Base-by-base conservation (phyloP, 495 filamentous ascomycete species). In the Baudoinia panamericana region DNA sequence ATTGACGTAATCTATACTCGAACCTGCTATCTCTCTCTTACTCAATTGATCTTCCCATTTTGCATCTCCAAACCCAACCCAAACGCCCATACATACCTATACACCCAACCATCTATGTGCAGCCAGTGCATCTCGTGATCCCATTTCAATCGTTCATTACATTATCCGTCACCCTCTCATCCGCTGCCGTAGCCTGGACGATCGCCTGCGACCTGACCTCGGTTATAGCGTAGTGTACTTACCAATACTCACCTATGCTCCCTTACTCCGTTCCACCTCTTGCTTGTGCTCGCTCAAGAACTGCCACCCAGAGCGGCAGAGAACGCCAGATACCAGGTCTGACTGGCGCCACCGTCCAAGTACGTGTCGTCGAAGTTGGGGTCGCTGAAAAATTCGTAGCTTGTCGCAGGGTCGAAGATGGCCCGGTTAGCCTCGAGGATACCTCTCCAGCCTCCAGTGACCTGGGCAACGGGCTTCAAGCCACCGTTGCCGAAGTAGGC, bases 311-410 rank as follows among this genome's bases (percentile, higher is more conserved):
- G 43, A 65, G 71, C 75, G 32, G 84, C 88, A 44, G 77, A 67
- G 61, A 75, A 84, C 12, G 81, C 80, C 56, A 95, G 56, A 69
- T 88, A 94, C 86, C 87, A 95, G 27, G 83, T 86, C 54, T 76
- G 65, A 51, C 77, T 81, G 5, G 84, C 84, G 8, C 90, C 90
- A 0, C 84, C 84, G 57, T 94, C 92, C 41, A 95, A 60, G 74
- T 73, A 84, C 8, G 53, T 59, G n/a, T 63, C 61, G 55, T 86
- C 62, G 48, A 93, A 94, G 40, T 70, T 58, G 4, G 56, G 36
- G 37, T 71, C 55, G 2, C 67, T 64, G 48, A 97, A 96, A 61
- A 88, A 93, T 0, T 69, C 53, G 67, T 73, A 96, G 2, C 76
- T 68, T 0, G 71, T 63, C 26, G 54, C 50, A 1, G 90, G 84